Conservation (phyloP, 495 filamentous ascomycete species). For the Monascus purpureus region DNA sequence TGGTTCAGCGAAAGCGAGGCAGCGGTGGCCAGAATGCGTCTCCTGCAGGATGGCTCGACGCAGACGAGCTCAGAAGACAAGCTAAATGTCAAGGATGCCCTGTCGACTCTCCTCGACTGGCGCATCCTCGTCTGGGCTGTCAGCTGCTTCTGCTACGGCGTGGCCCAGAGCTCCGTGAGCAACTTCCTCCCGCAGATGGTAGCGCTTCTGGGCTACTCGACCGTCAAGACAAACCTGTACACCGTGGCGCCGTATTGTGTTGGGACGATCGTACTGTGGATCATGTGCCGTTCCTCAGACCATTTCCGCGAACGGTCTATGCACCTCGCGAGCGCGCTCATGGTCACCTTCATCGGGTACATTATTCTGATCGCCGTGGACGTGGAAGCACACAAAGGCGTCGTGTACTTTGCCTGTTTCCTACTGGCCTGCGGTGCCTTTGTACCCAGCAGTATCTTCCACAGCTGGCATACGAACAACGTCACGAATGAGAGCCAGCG, state of each 20-base stretch:
- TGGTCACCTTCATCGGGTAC: constrained; percentile 52
- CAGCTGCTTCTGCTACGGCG: constrained; percentile 51
- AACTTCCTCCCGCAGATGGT: constrained; percentile 56
- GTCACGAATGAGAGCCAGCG: constrained; percentile 49
- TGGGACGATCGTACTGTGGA: constrained; percentile 44
- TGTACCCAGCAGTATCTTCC: constrained; percentile 18
- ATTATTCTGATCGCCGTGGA: constrained; percentile 48
- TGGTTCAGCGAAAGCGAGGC: constrained; percentile 1
- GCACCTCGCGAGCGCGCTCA: constrained; percentile 39
- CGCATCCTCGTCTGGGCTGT: constrained; percentile 35
- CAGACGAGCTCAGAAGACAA: constrained; percentile 38
- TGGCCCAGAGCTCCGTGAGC: constrained; percentile 45
- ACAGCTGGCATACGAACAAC: constrained; percentile 53
- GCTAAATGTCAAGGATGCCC: constrained; percentile 40
- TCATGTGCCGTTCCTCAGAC: constrained; percentile 42
- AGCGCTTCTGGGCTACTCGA: constrained; percentile 34
- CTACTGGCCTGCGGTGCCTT: constrained; percentile 48
- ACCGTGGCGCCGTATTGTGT: constrained; percentile 47
- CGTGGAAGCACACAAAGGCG: constrained; percentile 30
- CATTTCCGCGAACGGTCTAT: constrained; percentile 3
- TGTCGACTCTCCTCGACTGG: constrained; percentile 15
- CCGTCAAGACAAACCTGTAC: constrained; percentile 50
- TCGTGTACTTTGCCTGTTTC: constrained; percentile 50
- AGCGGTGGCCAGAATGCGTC: not conserved
- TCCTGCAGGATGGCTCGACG: constrained; percentile 24